Evolutionary conservation across 768 basidiomycete species (phyloP), one percentile per base, ranked within the genome.

Genomic region (Multifurca ochricompacta): DNA sequence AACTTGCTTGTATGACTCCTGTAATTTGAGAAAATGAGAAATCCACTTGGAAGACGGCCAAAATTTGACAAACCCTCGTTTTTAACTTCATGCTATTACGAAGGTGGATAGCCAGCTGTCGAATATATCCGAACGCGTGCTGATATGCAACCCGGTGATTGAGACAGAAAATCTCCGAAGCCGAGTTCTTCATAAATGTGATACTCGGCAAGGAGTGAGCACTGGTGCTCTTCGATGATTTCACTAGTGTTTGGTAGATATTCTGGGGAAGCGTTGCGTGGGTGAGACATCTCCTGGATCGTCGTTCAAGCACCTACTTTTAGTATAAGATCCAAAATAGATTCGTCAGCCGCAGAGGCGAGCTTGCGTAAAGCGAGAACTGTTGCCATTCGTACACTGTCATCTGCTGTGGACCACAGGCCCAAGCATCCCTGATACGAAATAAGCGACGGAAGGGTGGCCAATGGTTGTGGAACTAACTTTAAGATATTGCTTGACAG

Each of bases 151-250:
- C 70, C 13, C 78, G 75, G 56, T 84, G 85, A 63, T 87, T 77
- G 48, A 92, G 70, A 59, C 83, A 85, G 71, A 89, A 99, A 1
- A 98, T 72, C 65, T 96, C 93, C 1, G 90, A 87, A 0, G 94
- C 95, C 6, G 93, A 90, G 68, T 98, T 96, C 70, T 99, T 99
- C 91, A 97, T 95, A 40, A 98, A 72, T 63, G 89, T 95, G 69
- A 98, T 87, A 2, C 88, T 82, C 19, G 95, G 93, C 8, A 98
- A 73, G 3, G 87, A 91, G 69, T 95, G 83, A 2, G 81, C 75
- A 45, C 77, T 88, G n/a, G 92, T 96, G 10, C 84, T 80, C 65
- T 92, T 91, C 42, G 85, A 83, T 6, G 82, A 84, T 27, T 90
- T 85, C 43, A 97, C 80, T 27, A 99, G 74, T 14, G 88, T 79